Evolutionary conservation across 306 rosid genomes (phyloP).

Genomic region (Castanea crenata): DNA sequence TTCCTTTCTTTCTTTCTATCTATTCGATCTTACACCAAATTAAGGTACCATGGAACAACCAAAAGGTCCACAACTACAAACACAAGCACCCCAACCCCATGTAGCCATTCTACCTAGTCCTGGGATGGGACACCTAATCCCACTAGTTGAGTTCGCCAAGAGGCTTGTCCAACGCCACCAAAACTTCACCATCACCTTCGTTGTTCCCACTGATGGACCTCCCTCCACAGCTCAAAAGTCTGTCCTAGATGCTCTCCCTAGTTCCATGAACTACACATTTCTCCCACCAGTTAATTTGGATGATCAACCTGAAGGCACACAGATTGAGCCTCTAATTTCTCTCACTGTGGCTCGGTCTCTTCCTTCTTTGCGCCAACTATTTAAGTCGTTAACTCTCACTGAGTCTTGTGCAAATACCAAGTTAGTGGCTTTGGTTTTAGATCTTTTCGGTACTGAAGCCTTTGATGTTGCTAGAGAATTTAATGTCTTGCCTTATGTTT

Average conservation of each 20-base stretch:
- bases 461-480: slow-evolving; percentile 26
- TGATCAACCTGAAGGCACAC: slow-evolving; percentile 2
- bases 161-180: slow-evolving; percentile 34
- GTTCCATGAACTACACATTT: slow-evolving; percentile 33
- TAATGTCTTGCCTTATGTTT: slow-evolving; percentile 26
- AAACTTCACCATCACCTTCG: slow-evolving; percentile 36
- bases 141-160: slow-evolving; percentile 65
- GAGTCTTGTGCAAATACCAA: neutral
- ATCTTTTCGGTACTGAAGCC: slow-evolving; percentile 26
- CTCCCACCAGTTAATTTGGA: slow-evolving; percentile 24
- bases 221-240: slow-evolving; percentile 53
- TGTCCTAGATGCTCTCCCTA: slow-evolving; percentile 38
- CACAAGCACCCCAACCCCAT: slow-evolving; percentile 17
- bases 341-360: slow-evolving; percentile 35
- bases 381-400: neutral
- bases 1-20: too few relatives aligned
- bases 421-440: slow-evolving; percentile 24
- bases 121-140: slow-evolving; percentile 88
- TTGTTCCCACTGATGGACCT: slow-evolving; percentile 54
- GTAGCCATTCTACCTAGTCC: slow-evolving; percentile 62
- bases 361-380: slow-evolving; percentile 22
- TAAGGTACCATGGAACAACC: slow-evolving; percentile 41
- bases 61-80: neutral
- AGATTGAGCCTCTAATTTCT: slow-evolving; percentile 29
- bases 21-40: too few relatives aligned